These are phyloP conservation scores for Brassica nigra DNA, from an alignment of 345 rosid genomes.

Conservation along the genomic window DNA sequence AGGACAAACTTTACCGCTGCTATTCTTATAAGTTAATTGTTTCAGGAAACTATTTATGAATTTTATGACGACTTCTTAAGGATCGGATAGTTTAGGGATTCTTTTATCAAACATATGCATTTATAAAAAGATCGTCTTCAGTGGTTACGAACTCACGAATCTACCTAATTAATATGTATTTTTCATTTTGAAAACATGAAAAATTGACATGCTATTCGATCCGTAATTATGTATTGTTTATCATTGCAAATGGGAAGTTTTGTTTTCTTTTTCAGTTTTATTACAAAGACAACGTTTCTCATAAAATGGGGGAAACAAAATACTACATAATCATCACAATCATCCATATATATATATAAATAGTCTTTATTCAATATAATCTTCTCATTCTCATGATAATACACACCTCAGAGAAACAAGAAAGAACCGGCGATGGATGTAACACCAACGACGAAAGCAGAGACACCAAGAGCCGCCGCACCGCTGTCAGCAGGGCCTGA, in stretches of 20 bases:
- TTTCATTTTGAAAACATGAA: background rate
- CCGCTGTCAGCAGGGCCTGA: conserved; percentile 30
- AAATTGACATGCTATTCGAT: background rate
- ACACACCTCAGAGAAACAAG: conserved; percentile 37
- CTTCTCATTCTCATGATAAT: conserved; percentile 2
- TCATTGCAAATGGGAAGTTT: background rate
- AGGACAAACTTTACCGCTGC: too few species aligned
- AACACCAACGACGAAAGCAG: conserved; percentile 40
- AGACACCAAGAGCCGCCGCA: conserved; percentile 33
- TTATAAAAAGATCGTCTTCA: background rate
- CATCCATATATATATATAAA: conserved; percentile 14
- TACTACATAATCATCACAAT: conserved; percentile 36
- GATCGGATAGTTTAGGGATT: too few species aligned
- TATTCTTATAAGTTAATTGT: too few species aligned
- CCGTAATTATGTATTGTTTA: background rate
- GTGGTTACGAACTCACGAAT: background rate
- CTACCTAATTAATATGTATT: background rate
- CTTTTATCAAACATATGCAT: background rate
- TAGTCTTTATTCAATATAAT: background rate
- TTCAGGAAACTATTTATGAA: too few species aligned
- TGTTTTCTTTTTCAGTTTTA: background rate
- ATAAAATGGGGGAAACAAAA: background rate
- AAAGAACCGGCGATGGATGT: conserved; percentile 46
- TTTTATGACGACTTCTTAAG: too few species aligned
- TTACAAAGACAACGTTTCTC: conserved; percentile 24